These are phyloP conservation scores for Cryomyces minteri DNA, from an alignment of 495 filamentous ascomycete species.

Conservation along the genomic window DNA sequence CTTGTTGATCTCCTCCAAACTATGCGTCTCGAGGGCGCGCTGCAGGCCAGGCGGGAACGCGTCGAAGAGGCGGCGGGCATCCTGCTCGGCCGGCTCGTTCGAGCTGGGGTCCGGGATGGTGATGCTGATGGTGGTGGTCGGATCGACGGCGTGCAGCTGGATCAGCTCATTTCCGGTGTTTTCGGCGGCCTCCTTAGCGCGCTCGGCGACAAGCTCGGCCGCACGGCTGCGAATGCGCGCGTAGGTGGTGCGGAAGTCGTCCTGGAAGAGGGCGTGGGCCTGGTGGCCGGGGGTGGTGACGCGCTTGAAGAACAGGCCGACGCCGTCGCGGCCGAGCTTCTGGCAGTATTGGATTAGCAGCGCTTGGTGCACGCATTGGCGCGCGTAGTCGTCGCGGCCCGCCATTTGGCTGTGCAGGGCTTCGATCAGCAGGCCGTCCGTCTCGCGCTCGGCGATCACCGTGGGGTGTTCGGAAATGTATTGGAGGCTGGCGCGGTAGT, in stretches of 20 bases:
- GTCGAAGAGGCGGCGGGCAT: constrained; percentile 62
- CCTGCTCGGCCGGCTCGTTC: constrained; percentile 43
- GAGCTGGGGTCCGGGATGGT: constrained; percentile 42
- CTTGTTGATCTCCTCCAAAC: constrained; percentile 85
- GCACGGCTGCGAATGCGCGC: constrained; percentile 57
- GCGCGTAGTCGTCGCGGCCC: constrained; percentile 53
- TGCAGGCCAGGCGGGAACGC: constrained; percentile 64
- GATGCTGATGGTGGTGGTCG: constrained; percentile 85
- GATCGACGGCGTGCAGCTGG: constrained; percentile 90
- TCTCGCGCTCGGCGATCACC: constrained; percentile 72
- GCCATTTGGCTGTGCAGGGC: constrained; percentile 75
- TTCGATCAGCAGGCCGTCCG: constrained; percentile 75
- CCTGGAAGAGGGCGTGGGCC: constrained; percentile 76
- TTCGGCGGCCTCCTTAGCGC: constrained; percentile 42
- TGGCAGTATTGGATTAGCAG: constrained; percentile 89
- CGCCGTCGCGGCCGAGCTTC: constrained; percentile 70
- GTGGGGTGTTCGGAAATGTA: constrained; percentile 60
- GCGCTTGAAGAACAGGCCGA: constrained; percentile 83
- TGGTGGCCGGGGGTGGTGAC: constrained; percentile 86
- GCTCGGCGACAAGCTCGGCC: constrained; percentile 54
- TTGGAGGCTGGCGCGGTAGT: constrained; percentile 51
- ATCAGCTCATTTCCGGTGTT: constrained; percentile 64
- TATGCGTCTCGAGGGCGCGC: constrained; percentile 66
- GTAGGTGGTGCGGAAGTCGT: constrained; percentile 83
- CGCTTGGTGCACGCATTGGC: constrained; percentile 86